Percentiles rank a stretch among this genome's conserved stretches.
phyloP scores from a whole-genome alignment of 2,329 filamentous ascomycete species.

The Macrophomina phaseolina region DNA sequence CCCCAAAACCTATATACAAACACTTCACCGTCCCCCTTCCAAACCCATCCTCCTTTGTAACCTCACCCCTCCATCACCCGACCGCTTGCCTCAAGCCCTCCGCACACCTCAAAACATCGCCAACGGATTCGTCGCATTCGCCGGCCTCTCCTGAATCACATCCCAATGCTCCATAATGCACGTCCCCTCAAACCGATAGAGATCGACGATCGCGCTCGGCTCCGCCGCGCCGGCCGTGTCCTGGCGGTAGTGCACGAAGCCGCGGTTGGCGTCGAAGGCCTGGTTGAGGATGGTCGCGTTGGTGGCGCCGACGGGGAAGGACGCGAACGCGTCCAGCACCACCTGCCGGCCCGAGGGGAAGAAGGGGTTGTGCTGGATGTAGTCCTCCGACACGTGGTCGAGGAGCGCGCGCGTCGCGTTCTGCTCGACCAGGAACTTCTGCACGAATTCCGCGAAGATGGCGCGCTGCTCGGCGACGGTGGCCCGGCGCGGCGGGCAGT shows the following conservation, averaged over 20 bases:
- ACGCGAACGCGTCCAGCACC: neutral
- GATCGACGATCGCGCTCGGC: neutral
- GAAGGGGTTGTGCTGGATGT: slow-evolving; percentile 21
- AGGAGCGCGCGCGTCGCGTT: neutral
- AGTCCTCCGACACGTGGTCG: slow-evolving; percentile 5
- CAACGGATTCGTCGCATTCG: neutral
- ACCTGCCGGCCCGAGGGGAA: slow-evolving; percentile 8
- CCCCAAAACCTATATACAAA: no score
- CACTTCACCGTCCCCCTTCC: no score
- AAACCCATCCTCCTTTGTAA: neutral
- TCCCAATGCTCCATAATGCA: neutral
- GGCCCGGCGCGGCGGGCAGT: neutral
- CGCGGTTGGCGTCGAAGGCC: neutral
- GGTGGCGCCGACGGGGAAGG: neutral
- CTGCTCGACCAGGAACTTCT: neutral
- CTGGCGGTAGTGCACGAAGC: neutral
- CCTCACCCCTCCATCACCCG: neutral
- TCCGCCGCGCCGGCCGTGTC: neutral
- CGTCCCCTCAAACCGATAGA: neutral
- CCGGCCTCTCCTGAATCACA: neutral
- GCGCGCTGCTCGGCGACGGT: neutral
- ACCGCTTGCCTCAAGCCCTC: neutral
- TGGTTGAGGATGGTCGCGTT: neutral
- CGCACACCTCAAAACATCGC: neutral
- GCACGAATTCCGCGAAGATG: neutral